Evolutionary conservation across 176 grass and related monocot species (phyloP), one percentile per base, ranked within the genome.

Genomic region (Triticum monococcum): DNA sequence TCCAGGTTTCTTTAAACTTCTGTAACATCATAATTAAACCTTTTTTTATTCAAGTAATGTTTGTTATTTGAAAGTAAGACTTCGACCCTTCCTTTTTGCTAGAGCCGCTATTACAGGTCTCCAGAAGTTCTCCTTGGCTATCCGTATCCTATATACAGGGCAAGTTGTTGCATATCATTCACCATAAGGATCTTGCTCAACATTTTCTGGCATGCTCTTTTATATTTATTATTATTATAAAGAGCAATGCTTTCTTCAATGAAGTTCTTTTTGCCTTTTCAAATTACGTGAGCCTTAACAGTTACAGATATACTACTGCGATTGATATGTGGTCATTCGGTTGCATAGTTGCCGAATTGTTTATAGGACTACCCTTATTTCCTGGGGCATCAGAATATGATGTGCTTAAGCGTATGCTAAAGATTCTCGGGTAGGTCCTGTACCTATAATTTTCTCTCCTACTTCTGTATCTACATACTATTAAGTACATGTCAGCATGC

Each of bases 31-130:
- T 80, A 54, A 54, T 83, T 88, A 40, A 35, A 57, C 9, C 28
- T 17, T 30, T 72, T 77, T 38, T 72, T 67, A 69, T 78, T 81
- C 86, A 37, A 66, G 12, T 75, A 77, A 76, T 83, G 25, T 64
- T 74, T 65, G 12, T 76, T 86, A 40, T 40, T 62, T 88, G 74
- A 75, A 76, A 88, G 22, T 85, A 71, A 65, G 41, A 67, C 35
- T 88, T 87, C 26, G 30, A 68, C 50, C 72, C 52, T 81, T 87
- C 18, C 52, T 38, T 87, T 84, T 84, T 86, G 86, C 64, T 95
- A 99, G 97, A 99, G 97, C 87, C 97, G 92, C 62, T 99, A 99
- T 91, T 99, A 99, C 83, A 92, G 97, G 72, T 99, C 94, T 89
- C 92, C 97, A 65, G 94, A 99, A 89, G 94, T 99, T 90, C 85